These are phyloP conservation scores for Marasmius sp. DNA, from an alignment of 1,284 basidiomycete genomes.

Conservation along the genomic window DNA sequence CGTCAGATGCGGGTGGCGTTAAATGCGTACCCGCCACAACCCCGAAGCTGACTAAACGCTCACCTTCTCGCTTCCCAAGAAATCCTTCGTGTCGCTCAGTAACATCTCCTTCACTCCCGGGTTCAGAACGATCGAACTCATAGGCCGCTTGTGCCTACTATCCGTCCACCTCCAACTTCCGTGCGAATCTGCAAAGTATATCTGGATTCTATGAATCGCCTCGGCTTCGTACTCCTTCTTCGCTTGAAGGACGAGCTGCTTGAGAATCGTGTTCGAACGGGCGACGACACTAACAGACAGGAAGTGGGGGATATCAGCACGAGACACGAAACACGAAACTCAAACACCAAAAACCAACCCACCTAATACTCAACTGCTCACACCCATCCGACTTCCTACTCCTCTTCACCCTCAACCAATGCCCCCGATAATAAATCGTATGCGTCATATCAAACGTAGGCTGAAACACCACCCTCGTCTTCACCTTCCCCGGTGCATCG, in stretches of 20 bases:
- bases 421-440: conserved; percentile 78
- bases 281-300: conserved; percentile 63
- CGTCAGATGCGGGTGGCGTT: too few species aligned
- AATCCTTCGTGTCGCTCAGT: conserved; percentile 75
- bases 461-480: conserved; percentile 81
- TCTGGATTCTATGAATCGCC: conserved; percentile 78
- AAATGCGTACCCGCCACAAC: too few species aligned
- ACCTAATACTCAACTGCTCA: conserved; percentile 76
- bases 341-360: conserved; percentile 15
- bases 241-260: conserved; percentile 84
- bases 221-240: conserved; percentile 84
- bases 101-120: conserved; percentile 85
- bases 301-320: too few species aligned
- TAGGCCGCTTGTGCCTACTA: conserved; percentile 76
- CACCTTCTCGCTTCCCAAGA: conserved; percentile 77
- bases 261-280: conserved; percentile 74
- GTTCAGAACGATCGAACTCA: conserved; percentile 78
- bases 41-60: conserved; percentile 8
- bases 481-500: conserved; percentile 57
- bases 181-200: conserved; percentile 84
- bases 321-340: too few species aligned
- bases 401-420: conserved; percentile 75
- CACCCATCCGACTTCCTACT: conserved; percentile 65
- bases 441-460: conserved; percentile 81
- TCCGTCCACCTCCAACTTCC: conserved; percentile 84